These are phyloP conservation scores for Neofusicoccum sp. DNA, from an alignment of 2,329 filamentous ascomycete species.

Conservation along the genomic window DNA sequence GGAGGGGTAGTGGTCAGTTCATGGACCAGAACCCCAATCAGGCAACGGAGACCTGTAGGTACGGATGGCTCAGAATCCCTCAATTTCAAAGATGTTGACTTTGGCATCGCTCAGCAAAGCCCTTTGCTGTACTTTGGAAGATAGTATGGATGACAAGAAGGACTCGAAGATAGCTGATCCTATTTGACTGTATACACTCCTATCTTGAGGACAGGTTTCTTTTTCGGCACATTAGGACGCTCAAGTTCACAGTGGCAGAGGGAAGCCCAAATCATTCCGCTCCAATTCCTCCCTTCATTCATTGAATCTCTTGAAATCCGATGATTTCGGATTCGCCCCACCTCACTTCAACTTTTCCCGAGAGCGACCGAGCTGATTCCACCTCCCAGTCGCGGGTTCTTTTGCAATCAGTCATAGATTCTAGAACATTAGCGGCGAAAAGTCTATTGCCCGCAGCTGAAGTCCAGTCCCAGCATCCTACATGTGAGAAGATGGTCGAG, in stretches of 20 bases:
- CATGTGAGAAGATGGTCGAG: background rate
- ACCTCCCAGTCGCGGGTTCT: background rate
- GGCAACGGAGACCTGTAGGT: too few relatives aligned
- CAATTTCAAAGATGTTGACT: background rate
- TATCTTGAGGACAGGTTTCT: background rate
- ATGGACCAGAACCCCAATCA: background rate
- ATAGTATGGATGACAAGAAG: background rate
- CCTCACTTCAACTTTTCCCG: background rate
- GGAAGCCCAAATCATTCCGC: too few relatives aligned
- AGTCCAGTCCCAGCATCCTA: too few relatives aligned
- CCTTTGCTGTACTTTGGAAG: background rate
- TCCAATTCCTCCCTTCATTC: too few relatives aligned
- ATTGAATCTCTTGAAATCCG: too few relatives aligned
- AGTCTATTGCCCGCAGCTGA: background rate
- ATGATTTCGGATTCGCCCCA: too few relatives aligned
- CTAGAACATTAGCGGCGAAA: background rate
- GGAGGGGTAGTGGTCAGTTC: background rate
- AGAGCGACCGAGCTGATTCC: background rate
- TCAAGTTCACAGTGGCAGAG: too few relatives aligned
- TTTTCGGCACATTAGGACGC: too few relatives aligned
- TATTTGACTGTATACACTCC: background rate
- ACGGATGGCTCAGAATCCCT: background rate
- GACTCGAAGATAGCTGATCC: background rate
- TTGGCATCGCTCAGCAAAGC: background rate
- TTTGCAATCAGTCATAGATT: background rate